Conservation (phyloP, 106 monocot genomes). For the Dendrobium officinale region DNA sequence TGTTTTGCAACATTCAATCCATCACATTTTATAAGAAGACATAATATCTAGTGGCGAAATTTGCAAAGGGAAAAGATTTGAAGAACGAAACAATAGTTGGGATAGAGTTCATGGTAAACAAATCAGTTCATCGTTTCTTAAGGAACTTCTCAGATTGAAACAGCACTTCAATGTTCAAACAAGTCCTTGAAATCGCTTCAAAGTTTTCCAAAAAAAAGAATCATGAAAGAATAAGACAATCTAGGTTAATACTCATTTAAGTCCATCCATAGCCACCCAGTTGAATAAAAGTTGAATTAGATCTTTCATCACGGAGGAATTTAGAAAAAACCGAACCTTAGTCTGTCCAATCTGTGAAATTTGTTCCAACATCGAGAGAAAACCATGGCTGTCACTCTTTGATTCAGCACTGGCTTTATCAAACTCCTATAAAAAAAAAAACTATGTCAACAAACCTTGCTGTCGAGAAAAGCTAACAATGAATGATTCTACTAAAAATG, state of each 20-base stretch:
- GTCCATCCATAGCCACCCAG: background rate
- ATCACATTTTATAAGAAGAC: background rate
- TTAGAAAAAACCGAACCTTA: constrained; percentile 18
- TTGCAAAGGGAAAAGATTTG: background rate
- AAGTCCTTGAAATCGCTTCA: background rate
- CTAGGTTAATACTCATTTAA: background rate
- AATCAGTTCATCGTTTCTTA: background rate
- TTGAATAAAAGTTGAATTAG: background rate
- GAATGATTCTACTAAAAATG: background rate
- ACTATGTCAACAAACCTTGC: background rate
- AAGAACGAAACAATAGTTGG: background rate
- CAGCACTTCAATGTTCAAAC: background rate
- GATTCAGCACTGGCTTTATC: constrained; percentile 18
- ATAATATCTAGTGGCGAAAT: background rate
- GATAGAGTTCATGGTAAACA: background rate
- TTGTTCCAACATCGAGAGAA: constrained; percentile 20
- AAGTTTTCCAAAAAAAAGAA: background rate
- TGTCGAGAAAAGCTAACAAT: background rate
- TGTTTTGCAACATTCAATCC: background rate
- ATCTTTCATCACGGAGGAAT: background rate
- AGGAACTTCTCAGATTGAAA: background rate
- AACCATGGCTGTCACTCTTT: constrained; percentile 8
- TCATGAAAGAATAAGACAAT: background rate
- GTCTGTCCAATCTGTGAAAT: constrained; percentile 23
- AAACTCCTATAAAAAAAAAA: constrained; percentile 17